These are phyloP conservation scores for rapeseed (Brassica napus) DNA, from an alignment of 345 rosid species.

Conservation along the genomic window DNA sequence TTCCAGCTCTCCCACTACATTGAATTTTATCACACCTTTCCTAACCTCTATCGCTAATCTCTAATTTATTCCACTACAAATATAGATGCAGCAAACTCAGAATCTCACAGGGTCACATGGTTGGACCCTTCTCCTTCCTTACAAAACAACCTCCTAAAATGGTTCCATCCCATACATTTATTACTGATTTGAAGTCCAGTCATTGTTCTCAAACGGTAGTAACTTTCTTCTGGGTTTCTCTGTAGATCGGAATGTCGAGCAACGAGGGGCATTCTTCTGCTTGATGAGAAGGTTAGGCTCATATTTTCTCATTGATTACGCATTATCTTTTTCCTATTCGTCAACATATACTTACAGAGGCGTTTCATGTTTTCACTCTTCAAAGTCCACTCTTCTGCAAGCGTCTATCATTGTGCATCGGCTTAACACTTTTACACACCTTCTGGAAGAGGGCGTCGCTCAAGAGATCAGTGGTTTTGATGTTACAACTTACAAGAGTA, in stretches of 20 bases:
- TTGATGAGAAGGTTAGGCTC: not conserved
- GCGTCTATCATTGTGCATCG: no score
- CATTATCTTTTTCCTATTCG: no score
- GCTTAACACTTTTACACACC: not conserved
- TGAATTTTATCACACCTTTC: not conserved
- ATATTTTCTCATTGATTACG: not conserved
- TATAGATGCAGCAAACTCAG: not conserved
- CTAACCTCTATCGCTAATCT: not conserved
- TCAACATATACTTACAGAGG: no score
- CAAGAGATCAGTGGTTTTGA: not conserved
- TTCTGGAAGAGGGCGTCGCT: not conserved
- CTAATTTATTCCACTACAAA: not conserved
- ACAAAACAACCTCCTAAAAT: not conserved
- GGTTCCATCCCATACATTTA: no score
- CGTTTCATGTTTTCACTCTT: no score
- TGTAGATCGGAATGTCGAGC: no score
- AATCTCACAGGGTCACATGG: not conserved
- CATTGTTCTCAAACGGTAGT: not conserved
- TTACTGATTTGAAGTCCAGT: no score
- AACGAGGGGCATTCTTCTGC: not conserved
- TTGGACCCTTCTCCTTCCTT: not conserved
- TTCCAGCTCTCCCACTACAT: not conserved
- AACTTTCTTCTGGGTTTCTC: not conserved
- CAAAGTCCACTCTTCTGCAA: no score
- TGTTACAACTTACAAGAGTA: not conserved